These are phyloP conservation scores for Mytilinidion resinicola DNA, from an alignment of 495 filamentous ascomycete species.

Conservation along the genomic window DNA sequence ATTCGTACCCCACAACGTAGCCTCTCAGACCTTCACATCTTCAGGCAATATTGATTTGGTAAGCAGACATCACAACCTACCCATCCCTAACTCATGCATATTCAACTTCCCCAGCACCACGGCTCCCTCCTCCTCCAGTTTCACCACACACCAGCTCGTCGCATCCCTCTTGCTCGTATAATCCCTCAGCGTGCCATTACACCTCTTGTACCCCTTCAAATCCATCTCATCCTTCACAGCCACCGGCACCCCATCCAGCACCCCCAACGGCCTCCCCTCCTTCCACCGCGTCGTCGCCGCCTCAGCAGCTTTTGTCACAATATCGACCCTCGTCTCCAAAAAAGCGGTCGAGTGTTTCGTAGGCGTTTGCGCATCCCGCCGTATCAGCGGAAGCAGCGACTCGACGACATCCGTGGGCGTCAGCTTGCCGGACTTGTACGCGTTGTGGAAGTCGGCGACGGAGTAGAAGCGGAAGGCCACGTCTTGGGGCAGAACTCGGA, in stretches of 20 bases:
- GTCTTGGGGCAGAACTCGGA: slow-evolving; percentile 23
- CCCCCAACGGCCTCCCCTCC: slow-evolving; percentile 53
- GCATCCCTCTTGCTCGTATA: slow-evolving; percentile 41
- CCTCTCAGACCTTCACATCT: too few relatives aligned
- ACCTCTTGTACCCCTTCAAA: slow-evolving; percentile 65
- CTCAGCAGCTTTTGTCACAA: slow-evolving; percentile 59
- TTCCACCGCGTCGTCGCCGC: slow-evolving; percentile 66
- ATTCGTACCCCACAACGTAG: too few relatives aligned
- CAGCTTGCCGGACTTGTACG: slow-evolving; percentile 59
- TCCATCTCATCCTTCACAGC: slow-evolving; percentile 83
- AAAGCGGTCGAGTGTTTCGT: slow-evolving; percentile 63
- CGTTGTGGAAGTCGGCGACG: slow-evolving; percentile 66
- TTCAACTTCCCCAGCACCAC: slow-evolving; percentile 78
- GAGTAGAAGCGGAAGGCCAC: slow-evolving; percentile 48
- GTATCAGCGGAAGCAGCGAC: slow-evolving; percentile 62
- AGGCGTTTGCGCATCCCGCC: slow-evolving; percentile 44
- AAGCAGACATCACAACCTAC: slow-evolving; percentile 34
- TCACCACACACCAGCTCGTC: slow-evolving; percentile 68
- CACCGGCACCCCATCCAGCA: slow-evolving; percentile 80
- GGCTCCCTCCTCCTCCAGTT: slow-evolving; percentile 71
- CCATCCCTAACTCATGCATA: slow-evolving; percentile 86
- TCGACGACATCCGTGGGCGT: slow-evolving; percentile 68
- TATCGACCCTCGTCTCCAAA: slow-evolving; percentile 51
- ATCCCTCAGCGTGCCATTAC: slow-evolving; percentile 46
- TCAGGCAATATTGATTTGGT: background rate